A percentile compares a stretch with the other conserved stretches of the same genome.
Evolutionary conservation across 2,329 filamentous ascomycete species (phyloP).

Genomic region (Pyrenochaeta sp.): DNA sequence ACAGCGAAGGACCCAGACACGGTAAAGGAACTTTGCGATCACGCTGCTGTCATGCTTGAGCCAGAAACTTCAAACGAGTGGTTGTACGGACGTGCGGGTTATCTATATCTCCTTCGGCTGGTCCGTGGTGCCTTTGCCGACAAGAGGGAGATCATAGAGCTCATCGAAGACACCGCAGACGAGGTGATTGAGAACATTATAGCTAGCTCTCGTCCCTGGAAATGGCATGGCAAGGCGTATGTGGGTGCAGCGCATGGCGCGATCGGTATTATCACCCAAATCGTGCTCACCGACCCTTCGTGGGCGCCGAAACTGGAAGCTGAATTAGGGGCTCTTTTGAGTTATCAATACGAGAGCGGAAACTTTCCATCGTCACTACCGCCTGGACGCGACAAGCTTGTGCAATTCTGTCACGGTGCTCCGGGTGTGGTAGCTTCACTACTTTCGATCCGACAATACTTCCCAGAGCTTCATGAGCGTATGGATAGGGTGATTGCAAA

Average conservation of each 20-base stretch:
- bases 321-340: slow-evolving; percentile 64
- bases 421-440: slow-evolving; percentile 70
- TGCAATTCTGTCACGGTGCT: slow-evolving; percentile 74
- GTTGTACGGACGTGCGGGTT: slow-evolving; percentile 72
- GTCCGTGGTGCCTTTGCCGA: slow-evolving; percentile 66
- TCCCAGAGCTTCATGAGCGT: slow-evolving; percentile 61
- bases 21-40: slow-evolving; percentile 60
- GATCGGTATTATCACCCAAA: slow-evolving; percentile 75
- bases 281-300: slow-evolving; percentile 66
- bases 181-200: slow-evolving; percentile 69
- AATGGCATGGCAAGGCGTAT: slow-evolving; percentile 70
- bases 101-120: slow-evolving; percentile 72
- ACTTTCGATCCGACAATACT: slow-evolving; percentile 63
- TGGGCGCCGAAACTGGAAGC: slow-evolving; percentile 63
- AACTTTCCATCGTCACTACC: slow-evolving; percentile 69
- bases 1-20: slow-evolving; percentile 60
- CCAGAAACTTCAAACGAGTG: slow-evolving; percentile 66
- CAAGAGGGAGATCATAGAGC: slow-evolving; percentile 59
- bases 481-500: slow-evolving; percentile 63
- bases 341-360: slow-evolving; percentile 67
- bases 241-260: slow-evolving; percentile 73
- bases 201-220: slow-evolving; percentile 65
- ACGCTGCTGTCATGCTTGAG: slow-evolving; percentile 57
- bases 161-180: slow-evolving; percentile 62
- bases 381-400: slow-evolving; percentile 58